A percentile compares a stretch with the other conserved stretches of the same genome.
Conservation (phyloP, 2,329 filamentous ascomycete species). For the Fusarium brevicatenulatum region DNA sequence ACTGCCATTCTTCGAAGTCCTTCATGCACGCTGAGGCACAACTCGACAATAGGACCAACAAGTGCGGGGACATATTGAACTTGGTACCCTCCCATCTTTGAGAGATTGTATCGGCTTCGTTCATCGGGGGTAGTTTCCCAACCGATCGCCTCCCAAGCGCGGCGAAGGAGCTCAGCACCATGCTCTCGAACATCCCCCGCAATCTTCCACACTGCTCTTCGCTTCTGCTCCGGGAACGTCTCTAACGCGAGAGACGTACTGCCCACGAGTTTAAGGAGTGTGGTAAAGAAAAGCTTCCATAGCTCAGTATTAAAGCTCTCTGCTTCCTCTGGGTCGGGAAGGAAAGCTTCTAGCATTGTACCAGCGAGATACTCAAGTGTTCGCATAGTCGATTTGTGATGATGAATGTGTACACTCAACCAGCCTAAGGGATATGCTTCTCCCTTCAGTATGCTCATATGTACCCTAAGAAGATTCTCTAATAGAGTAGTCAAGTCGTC, state of each 20-base stretch:
- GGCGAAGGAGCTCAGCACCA: conserved; percentile 84
- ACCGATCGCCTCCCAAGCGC: conserved; percentile 94
- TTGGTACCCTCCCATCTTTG: conserved; percentile 93
- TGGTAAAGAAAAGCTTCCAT: conserved; percentile 94
- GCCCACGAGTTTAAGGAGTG: conserved; percentile 86
- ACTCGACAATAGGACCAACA: conserved; percentile 89
- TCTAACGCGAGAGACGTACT: conserved; percentile 91
- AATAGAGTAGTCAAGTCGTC: conserved; percentile 80
- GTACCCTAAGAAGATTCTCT: conserved; percentile 81
- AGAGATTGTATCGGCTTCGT: conserved; percentile 77
- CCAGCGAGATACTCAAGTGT: conserved; percentile 84
- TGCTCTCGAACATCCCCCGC: conserved; percentile 94
- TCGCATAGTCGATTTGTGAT: conserved; percentile 89
- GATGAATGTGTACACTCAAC: conserved; percentile 93
- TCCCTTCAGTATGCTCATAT: conserved; percentile 88
- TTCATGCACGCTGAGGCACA: conserved; percentile 95
- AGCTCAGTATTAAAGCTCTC: conserved; percentile 92
- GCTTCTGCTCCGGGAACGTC: conserved; percentile 96
- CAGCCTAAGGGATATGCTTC: conserved; percentile 90
- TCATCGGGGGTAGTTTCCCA: conserved; percentile 93
- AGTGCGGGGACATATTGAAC: conserved; percentile 96
- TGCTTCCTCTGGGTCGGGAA: conserved; percentile 90
- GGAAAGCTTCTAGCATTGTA: conserved; percentile 82
- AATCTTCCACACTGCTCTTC: conserved; percentile 97
- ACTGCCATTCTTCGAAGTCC: conserved; percentile 90